phyloP scores from a whole-genome alignment of 140 eudicot genomes.

The Ambrosia hybrid region DNA sequence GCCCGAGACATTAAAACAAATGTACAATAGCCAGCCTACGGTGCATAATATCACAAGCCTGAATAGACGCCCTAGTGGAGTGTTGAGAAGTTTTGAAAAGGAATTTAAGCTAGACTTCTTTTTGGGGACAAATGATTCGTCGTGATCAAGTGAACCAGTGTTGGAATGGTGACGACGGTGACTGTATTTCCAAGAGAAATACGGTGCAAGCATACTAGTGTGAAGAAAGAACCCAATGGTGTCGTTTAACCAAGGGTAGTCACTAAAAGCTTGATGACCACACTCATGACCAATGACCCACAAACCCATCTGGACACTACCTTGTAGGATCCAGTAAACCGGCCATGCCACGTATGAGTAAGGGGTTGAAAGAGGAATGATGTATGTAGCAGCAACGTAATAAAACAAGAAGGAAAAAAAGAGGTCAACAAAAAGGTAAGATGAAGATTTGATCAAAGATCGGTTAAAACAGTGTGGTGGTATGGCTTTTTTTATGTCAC shows the following conservation, averaged over 20 bases:
- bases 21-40: conserved; percentile 2
- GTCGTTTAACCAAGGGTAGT: not conserved
- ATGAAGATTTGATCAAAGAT: not conserved
- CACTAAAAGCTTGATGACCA: conserved; percentile 1
- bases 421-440: not conserved
- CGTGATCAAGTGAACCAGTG: not conserved
- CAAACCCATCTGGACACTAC: conserved; percentile 14
- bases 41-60: conserved; percentile 8
- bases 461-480: conserved; percentile 15
- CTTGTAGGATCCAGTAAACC: conserved; percentile 4
- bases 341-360: not conserved
- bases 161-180: conserved; percentile 8
- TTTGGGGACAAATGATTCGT: conserved; percentile 6
- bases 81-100: not conserved
- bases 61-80: conserved; percentile 1
- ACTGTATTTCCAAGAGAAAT: conserved; percentile 11
- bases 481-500: conserved; percentile 17
- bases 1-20: conserved; percentile 1
- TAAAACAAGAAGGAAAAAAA: conserved; percentile 7
- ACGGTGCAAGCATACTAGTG: conserved; percentile 1
- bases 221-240: not conserved
- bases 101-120: not conserved
- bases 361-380: not conserved
- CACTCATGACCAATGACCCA: conserved; percentile 17
- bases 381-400: not conserved